phyloP scores from a whole-genome alignment of 192 early-diverging fungal genomes.

The Podila horticola region DNA sequence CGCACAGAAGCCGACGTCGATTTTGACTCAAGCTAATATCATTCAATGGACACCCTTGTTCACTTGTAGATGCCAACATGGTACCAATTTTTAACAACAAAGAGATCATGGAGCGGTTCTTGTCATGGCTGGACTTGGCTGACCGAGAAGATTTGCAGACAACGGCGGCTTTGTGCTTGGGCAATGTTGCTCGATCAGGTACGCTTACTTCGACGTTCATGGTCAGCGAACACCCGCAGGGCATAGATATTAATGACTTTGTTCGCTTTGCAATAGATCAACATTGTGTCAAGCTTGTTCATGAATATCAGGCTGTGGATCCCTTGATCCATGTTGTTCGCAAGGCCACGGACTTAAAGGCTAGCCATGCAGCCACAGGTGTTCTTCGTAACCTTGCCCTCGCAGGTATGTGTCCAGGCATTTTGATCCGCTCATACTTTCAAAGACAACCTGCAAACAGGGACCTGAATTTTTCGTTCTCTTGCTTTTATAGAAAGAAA shows the following conservation, averaged over 20 bases:
- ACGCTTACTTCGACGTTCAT: neutral
- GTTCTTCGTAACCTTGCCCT: constrained; percentile 76
- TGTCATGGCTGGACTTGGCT: constrained; percentile 51
- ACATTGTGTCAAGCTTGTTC: constrained; percentile 70
- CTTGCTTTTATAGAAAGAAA: constrained; percentile 50
- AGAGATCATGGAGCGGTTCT: constrained; percentile 50
- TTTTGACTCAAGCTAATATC: neutral
- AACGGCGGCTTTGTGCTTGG: constrained; percentile 70
- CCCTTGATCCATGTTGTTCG: constrained; percentile 63
- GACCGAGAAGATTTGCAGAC: constrained; percentile 58
- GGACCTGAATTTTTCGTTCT: neutral
- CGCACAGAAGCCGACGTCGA: neutral
- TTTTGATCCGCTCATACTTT: neutral
- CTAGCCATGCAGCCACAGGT: constrained; percentile 71
- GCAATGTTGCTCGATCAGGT: constrained; percentile 77
- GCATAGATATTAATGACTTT: neutral
- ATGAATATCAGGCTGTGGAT: constrained; percentile 62
- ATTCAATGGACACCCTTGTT: neutral
- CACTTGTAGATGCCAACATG: constrained; percentile 58
- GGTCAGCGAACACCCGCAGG: too few relatives aligned
- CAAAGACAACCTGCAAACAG: neutral
- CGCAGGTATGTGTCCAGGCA: constrained; percentile 39
- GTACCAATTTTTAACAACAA: constrained; percentile 57
- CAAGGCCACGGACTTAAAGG: constrained; percentile 56
- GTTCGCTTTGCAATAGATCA: constrained; percentile 53